Conservation (phyloP, 306 rosid species). For the Senna siamea region DNA sequence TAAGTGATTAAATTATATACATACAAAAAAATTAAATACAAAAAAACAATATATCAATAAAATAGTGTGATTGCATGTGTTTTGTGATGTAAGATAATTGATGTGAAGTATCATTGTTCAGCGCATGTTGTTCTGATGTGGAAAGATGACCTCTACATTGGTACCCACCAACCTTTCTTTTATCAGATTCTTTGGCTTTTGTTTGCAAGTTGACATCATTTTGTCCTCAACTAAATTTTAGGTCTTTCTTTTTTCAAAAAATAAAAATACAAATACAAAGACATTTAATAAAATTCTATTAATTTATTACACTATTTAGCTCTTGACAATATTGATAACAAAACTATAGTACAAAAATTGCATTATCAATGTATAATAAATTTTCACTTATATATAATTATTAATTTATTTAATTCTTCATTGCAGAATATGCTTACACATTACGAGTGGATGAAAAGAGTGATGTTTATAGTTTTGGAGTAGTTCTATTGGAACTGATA, state of each 20-base stretch:
- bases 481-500: conserved; percentile 70
- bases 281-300: no score
- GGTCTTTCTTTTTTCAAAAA: background rate
- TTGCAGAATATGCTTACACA: conserved; percentile 87
- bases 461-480: conserved; percentile 84
- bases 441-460: conserved; percentile 82
- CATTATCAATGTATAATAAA: no score
- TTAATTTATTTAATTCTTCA: background rate
- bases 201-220: conserved; percentile 33
- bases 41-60: no score
- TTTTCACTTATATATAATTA: no score
- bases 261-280: no score
- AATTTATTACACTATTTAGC: no score
- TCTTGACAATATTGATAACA: no score
- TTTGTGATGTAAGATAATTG: conserved; percentile 1
- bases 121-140: conserved; percentile 14
- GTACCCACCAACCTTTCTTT: background rate
- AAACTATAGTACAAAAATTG: no score
- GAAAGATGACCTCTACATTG: conserved; percentile 19
- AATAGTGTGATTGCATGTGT: background rate
- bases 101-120: background rate
- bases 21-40: no score
- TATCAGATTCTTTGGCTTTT: conserved; percentile 7
- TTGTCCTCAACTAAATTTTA: background rate
- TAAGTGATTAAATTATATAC: no score